Conservation (phyloP, 441 rosid species). For the Syzygium malaccense region DNA sequence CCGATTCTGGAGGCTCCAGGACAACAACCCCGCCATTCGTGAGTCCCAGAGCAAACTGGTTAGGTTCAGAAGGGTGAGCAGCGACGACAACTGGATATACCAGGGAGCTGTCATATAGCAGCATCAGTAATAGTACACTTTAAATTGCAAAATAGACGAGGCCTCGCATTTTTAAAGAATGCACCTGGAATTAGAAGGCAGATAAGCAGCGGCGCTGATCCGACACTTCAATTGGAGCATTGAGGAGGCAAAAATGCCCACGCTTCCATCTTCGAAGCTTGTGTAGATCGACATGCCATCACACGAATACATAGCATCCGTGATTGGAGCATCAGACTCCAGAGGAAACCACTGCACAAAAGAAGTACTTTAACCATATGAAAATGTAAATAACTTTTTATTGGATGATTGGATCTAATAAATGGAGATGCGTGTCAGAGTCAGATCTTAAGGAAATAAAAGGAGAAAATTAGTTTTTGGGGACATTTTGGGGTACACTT, state of each 20-base stretch:
- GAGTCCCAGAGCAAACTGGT: slow-evolving; percentile 28
- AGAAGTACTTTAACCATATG: neutral
- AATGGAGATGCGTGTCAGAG: neutral
- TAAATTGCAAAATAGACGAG: neutral
- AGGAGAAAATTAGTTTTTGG: neutral
- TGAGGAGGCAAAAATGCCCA: slow-evolving; percentile 25
- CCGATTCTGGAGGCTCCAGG: slow-evolving; percentile 22
- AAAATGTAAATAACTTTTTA: neutral
- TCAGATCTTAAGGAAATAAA: neutral
- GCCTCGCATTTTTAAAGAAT: neutral
- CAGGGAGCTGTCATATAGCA: slow-evolving; percentile 18
- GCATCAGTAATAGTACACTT: neutral
- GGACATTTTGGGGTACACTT: neutral
- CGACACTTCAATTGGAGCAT: slow-evolving; percentile 33
- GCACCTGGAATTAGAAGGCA: slow-evolving; percentile 41
- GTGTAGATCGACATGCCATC: slow-evolving; percentile 2
- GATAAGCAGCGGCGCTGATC: slow-evolving; percentile 33
- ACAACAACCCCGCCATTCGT: slow-evolving; percentile 24
- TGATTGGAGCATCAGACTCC: neutral
- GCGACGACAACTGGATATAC: slow-evolving; percentile 24
- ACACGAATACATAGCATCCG: slow-evolving; percentile 7
- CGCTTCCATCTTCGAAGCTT: slow-evolving; percentile 40
- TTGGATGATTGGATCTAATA: neutral
- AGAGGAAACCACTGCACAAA: neutral
- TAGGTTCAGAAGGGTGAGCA: slow-evolving; percentile 25